phyloP scores from a whole-genome alignment of 192 early-diverging fungal genomes.

The Spizellomyces punctatus region DNA sequence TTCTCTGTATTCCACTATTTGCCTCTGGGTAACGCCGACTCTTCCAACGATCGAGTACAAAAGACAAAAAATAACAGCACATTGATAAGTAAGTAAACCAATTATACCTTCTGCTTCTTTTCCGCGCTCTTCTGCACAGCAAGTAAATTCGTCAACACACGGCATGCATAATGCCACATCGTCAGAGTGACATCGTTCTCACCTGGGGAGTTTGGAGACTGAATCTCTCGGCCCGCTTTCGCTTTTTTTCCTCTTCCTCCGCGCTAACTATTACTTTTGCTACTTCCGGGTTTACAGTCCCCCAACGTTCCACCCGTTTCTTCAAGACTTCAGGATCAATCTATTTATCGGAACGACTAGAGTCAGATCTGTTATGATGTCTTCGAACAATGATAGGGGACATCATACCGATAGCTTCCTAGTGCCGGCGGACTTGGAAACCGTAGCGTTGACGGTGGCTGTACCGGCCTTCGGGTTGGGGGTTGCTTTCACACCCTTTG shows the following conservation, averaged over 20 bases:
- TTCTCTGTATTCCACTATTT: too few relatives aligned
- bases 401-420: too few relatives aligned
- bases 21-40: too few relatives aligned
- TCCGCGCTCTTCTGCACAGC: background rate
- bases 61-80: background rate
- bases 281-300: conserved; percentile 29
- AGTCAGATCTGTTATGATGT: conserved; percentile 4
- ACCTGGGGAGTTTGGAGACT: conserved; percentile 14
- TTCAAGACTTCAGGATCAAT: conserved; percentile 55
- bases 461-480: too few relatives aligned
- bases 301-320: conserved; percentile 58
- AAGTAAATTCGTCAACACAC: background rate
- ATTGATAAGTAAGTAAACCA: background rate
- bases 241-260: conserved; percentile 66
- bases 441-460: too few relatives aligned
- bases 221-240: conserved; percentile 66
- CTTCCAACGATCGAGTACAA: too few relatives aligned
- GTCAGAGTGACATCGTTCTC: background rate
- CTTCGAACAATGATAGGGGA: too few relatives aligned
- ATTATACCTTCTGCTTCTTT: conserved; percentile 23
- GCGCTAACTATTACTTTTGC: conserved; percentile 6
- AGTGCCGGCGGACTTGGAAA: too few relatives aligned
- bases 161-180: background rate
- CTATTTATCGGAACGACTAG: background rate
- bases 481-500: too few relatives aligned